These are phyloP conservation scores for Theobroma cacao DNA, from an alignment of 345 rosid genomes.

Conservation along the genomic window DNA sequence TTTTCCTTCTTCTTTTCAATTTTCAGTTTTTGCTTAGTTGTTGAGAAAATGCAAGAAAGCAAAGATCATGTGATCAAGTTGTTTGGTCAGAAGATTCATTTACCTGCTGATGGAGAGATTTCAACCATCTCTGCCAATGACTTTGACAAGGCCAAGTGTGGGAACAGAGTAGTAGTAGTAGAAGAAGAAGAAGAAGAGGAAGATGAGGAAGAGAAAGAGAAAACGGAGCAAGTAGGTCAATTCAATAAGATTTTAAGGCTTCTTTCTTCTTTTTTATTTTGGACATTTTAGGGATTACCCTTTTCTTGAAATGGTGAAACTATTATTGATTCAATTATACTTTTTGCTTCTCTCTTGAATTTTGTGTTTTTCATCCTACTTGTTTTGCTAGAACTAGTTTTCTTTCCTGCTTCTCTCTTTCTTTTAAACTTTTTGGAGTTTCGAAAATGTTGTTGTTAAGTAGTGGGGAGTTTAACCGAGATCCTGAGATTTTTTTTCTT, in stretches of 20 bases:
- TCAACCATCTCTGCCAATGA: conserved; percentile 16
- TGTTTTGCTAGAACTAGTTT: background rate
- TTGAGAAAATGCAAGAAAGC: conserved; percentile 8
- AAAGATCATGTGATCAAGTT: conserved; percentile 63
- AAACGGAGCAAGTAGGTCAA: conserved; percentile 50
- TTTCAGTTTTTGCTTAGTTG: background rate
- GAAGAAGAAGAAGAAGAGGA: conserved; percentile 10
- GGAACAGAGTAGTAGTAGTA: background rate
- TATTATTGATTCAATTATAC: conserved; percentile 22
- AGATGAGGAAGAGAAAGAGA: conserved; percentile 25
- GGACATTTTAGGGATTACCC: conserved; percentile 23
- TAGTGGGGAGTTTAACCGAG: background rate
- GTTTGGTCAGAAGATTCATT: conserved; percentile 70
- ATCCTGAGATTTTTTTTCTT: background rate
- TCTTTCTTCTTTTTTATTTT: background rate
- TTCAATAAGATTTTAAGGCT: background rate
- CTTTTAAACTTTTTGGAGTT: background rate
- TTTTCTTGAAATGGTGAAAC: conserved; percentile 10
- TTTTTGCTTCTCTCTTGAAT: background rate
- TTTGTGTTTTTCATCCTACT: background rate
- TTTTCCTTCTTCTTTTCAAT: background rate
- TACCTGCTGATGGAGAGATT: conserved; percentile 31
- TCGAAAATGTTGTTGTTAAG: background rate
- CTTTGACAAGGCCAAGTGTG: background rate
- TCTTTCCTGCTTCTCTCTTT: background rate